Base-by-base conservation (phyloP, 768 basidiomycete genomes). In the Neoboletus magnificus region DNA sequence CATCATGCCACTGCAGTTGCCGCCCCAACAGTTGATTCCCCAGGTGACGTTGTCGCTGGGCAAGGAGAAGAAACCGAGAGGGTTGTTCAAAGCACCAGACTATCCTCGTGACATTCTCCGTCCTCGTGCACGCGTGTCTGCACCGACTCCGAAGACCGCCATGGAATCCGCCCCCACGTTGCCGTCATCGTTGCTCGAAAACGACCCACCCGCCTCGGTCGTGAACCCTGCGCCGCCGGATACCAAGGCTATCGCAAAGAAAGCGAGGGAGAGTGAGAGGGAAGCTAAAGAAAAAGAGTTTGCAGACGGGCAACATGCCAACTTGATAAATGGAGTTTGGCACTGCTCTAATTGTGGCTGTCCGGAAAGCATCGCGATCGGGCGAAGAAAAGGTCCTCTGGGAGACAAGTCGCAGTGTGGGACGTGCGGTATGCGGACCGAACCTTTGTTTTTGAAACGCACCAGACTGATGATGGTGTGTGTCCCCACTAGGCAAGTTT, bases 341-440 rank as follows among this genome's bases (percentile, higher is more conserved):
- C 91, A 93, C 73, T 98, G 94, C 67, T 93, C 91, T 20, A 96
- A 93, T 66, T 97, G 92, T 63, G 94, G 94, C 6, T 90, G 90
- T 67, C 94, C 94, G 0, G 93, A 92, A 66, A 83, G 75, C 62
- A 85, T 96, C 54, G 91, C 92, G 3, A 76, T 93, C 41, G 93
- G 93, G 3, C 76, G 91, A 57, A 79, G 93, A 61, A 95, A 95
- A 64, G 93, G 95, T 1, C 93, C 92, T 1, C 75, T 93, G 45
- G 94, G 94, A 9, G 86, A 91, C 66, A 93, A 93, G 70, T 88
- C 85, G 3, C 89, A 96, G 69, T 98, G 94, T 72, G 91, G 91
- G 32, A 79, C 83, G n/a, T 97, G 94, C 72, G 92, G 93, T 94
- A 73, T 50, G 89, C 77, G 11, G 43, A 13, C 50, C 41, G 35